Conservation (phyloP, 1,284 basidiomycete species). For the Trametes hirsuta region DNA sequence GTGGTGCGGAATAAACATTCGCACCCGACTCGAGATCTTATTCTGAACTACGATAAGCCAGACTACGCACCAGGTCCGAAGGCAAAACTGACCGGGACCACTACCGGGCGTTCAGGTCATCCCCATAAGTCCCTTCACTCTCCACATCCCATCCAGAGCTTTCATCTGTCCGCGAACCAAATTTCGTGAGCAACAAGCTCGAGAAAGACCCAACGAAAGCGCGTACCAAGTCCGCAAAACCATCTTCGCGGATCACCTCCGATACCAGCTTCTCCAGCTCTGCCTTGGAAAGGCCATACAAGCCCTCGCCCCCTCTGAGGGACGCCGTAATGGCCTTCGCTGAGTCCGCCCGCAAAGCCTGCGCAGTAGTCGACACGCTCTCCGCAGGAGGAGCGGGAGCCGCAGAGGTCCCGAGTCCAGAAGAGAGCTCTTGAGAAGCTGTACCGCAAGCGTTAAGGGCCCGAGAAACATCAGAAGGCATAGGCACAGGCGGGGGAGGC, state of each 20-base stretch:
- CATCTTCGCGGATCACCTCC: slow-evolving; percentile 37
- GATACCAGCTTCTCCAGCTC: slow-evolving; percentile 39
- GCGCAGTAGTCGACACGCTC: background rate
- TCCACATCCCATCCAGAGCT: slow-evolving; percentile 25
- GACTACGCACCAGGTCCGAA: no score
- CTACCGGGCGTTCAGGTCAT: background rate
- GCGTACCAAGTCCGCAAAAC: slow-evolving; percentile 36
- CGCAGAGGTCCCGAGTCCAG: background rate
- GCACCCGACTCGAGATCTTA: no score
- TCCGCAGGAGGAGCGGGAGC: background rate
- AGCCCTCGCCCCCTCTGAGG: slow-evolving; percentile 20
- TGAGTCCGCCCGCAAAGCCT: background rate
- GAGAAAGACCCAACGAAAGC: background rate
- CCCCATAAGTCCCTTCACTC: slow-evolving; percentile 21
- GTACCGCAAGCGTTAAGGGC: background rate
- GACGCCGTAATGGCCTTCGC: slow-evolving; percentile 2
- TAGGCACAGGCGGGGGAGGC: slow-evolving; percentile 25
- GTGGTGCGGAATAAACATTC: no score
- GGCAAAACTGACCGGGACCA: background rate
- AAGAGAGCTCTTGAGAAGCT: background rate
- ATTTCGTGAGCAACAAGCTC: background rate
- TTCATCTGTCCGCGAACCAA: slow-evolving; percentile 12
- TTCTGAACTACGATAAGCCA: no score
- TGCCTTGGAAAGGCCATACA: slow-evolving; percentile 32
- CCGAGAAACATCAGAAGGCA: background rate